Base-by-base conservation (phyloP, 192 early-diverging fungal genomes). In the Coemansia asiatica region DNA sequence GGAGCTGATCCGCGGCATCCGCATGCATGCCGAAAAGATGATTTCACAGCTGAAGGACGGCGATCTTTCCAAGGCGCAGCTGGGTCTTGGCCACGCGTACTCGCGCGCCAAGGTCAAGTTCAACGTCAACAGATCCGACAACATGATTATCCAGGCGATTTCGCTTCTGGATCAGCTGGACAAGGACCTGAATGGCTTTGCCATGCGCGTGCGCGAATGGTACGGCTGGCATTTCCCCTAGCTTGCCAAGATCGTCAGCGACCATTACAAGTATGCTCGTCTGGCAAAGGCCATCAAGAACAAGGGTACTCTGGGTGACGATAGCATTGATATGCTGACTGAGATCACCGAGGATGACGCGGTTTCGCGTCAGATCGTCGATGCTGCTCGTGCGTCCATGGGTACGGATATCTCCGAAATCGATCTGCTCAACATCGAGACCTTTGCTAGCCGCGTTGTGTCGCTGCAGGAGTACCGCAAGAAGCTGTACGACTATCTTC, bases 211-310 rank as follows among this genome's bases (percentile, higher is more conserved):
- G 66, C 87, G 94, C 67, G 97, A 99, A 84, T 99, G 97, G 97
- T 99, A 99, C 83, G 92, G 91, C 60, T 99, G 96, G 96, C 97
- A 99, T 77, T 99, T 99, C 86, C 97, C 97, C 31, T 96, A 99
- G 86, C 81, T 99, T 56, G 89, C 94, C 75, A 96, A 96, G 84
- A 94, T 99, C 70, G 89, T 97, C 67, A 85, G 82, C 66, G 96
- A 99, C 85, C 96, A 96, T 78, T 87, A 86, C 74, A 85, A 88
- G 69, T 99, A 91, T 69, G 96, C 97, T 64, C 88, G 89, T 62
- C 89, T 98, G 61, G 90, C 87, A 62, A 90, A 92, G 83, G 75
- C 90, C 29, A 94, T 99, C 77, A 87, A 90, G 80, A 97, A 98
- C 90, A 99, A 99, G 85, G 75, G 82, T 53, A 86, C 91, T 48